Base-by-base conservation (phyloP, 106 monocot species). In the Hemerocallis citrina region DNA sequence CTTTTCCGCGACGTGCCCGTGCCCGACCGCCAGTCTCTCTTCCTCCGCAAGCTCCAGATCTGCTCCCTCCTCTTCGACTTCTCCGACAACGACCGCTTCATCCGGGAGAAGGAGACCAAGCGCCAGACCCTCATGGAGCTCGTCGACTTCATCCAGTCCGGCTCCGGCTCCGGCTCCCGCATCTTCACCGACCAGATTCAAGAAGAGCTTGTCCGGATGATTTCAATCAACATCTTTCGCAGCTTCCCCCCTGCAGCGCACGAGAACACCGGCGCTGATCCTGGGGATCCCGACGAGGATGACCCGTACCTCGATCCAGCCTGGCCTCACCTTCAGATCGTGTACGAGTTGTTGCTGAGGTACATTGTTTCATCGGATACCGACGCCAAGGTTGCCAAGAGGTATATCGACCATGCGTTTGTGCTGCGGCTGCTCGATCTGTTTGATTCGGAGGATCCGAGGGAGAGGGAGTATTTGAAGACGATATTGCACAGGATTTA, bases 261-360 rank as follows among this genome's bases (percentile, higher is more conserved):
- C 24, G 81, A 81, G 77, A 81, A 76, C 77, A 66, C 75, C 5
- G 74, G 67, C 37, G 27, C 73, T 30, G 86, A 72, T 12, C 37
- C 17, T 7, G 64, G 71, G 3, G 86, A 81, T 36, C 74, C 77
- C 19, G 81, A 81, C 57, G 86, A 86, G 60, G 86, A 86, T 54
- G 86, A 86, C 3, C 73, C 81, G 17, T 86, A 75, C 55, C 68
- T 77, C 43, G 86, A 86, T 25, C 81, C 86, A 0, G 30, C 80
- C n/a, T 85, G 85, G 85, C 73, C 73, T 17, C 85, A 80, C 59
- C 85, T 85, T 45, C 77, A 77, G 67, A 58, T 74, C 21, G 72
- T 81, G 29, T 86, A 86, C 55, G 85, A 86, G 43, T 63, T 86
- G n/a, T 77, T 78, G 19, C 72, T 72, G 10, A 72, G 77, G 31